Conservation (phyloP, 2,329 filamentous ascomycete species). For the Trematosphaeria pertusa region DNA sequence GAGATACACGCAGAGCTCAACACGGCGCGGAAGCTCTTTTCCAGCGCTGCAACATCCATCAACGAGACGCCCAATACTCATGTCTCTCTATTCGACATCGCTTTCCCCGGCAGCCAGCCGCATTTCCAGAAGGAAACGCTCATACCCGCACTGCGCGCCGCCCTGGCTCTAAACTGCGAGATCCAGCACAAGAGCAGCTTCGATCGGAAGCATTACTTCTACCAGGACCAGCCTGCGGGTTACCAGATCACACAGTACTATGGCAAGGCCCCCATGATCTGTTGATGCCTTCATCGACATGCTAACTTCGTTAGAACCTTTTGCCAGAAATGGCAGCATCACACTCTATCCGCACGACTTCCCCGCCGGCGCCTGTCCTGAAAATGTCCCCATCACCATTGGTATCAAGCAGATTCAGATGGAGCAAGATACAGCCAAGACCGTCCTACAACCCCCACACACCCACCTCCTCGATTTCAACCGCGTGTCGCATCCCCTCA, state of each 20-base stretch:
- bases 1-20: constrained; percentile 98
- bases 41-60: constrained; percentile 58
- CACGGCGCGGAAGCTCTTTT: constrained; percentile 88
- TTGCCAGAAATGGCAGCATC: constrained; percentile 74
- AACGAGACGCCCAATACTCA: constrained; percentile 81
- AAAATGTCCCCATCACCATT: constrained; percentile 75
- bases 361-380: constrained; percentile 70
- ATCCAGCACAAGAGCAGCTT: constrained; percentile 82
- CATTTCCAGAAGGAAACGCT: constrained; percentile 82
- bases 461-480: constrained; percentile 91
- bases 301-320: constrained; percentile 55
- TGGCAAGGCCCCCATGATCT: constrained; percentile 43
- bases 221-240: constrained; percentile 94
- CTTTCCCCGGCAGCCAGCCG: constrained; percentile 88
- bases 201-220: constrained; percentile 98
- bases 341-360: constrained; percentile 72
- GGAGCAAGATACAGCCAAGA: constrained; percentile 98
- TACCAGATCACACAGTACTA: constrained; percentile 99
- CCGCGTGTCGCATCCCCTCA: constrained; percentile 84
- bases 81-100: constrained; percentile 86
- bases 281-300: not conserved
- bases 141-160: constrained; percentile 88
- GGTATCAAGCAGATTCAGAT: constrained; percentile 94
- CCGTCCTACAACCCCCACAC: constrained; percentile 75
- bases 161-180: constrained; percentile 80